Evolutionary conservation across 2,329 filamentous ascomycete genomes (phyloP), one percentile per base, ranked within the genome.

Genomic region (Claviceps cyperi): DNA sequence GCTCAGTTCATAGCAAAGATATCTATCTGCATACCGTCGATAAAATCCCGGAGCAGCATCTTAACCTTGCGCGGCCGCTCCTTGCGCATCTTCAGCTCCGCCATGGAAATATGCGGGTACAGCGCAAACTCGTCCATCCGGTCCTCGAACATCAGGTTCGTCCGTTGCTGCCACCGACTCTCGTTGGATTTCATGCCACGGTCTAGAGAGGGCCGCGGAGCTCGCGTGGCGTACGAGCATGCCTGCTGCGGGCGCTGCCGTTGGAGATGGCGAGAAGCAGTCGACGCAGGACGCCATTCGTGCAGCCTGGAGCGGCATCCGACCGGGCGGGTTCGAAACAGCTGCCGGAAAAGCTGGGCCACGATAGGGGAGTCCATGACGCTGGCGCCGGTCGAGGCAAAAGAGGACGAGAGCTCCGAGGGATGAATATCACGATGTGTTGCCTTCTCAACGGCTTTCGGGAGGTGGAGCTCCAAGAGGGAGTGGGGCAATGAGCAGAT

Each of bases 41-140:
- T 92, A 63, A 98, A 98, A 73, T 98, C 94, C 56, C 94, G 79
- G 64, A 94, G 86, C 61, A 96, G 71, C 92, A 98, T 98, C 77
- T 95, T 96, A 57, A 95, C 90, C 65, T 85, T 78, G 61, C 78
- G 79, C 43, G 92, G 92, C 60, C 92, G 75, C 62, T 94, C 83
- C 49, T 72, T 81, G 49, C 85, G 76, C 56, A 68, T 72, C 57
- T 83, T 81, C 57, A 98, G 70, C 54, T 88, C 82, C 56, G 84
- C 76, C n/a, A 88, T 79, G 8, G 89, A 94, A 46, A 98, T 84
- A 62, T 84, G 80, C 0, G 92, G 90, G 61, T 87, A 95, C 60
- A 78, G 75, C 53, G 80, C 76, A 64, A 90, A 90, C 66, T 97
- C 90, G 45, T 86, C 80, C 2, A 77, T 75, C 66, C 87, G 83